Conservation (phyloP, 352 stramenopile species). For the Nothophytophthora sp. region DNA sequence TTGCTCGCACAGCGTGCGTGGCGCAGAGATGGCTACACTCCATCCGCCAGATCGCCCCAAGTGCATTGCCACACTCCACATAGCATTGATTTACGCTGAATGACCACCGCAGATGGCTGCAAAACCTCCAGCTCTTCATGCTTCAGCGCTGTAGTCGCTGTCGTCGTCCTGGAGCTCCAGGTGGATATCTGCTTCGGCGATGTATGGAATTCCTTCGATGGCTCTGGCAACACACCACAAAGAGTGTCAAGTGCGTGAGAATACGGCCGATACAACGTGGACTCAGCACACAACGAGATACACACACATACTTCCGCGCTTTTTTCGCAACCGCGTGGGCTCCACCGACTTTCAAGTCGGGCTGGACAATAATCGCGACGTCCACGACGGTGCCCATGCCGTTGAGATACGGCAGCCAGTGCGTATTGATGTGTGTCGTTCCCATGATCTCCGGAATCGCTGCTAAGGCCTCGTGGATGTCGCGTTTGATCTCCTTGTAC, state of each 20-base stretch:
- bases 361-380: conserved; percentile 75
- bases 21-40: too few species aligned
- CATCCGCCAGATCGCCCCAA: too few species aligned
- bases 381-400: conserved; percentile 73
- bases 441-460: conserved; percentile 69
- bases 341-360: conserved; percentile 75
- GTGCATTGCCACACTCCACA: too few species aligned
- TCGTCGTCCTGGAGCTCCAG: conserved; percentile 77
- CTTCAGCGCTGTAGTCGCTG: conserved; percentile 11
- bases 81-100: too few species aligned
- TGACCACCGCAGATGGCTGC: too few species aligned
- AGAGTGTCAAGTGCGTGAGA: too few species aligned
- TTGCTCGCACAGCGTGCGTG: conserved; percentile 16
- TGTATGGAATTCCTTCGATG: conserved; percentile 79
- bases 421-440: conserved; percentile 82
- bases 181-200: conserved; percentile 81
- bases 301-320: conserved; percentile 68
- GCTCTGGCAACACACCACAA: too few species aligned
- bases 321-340: conserved; percentile 73
- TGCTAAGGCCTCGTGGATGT: conserved; percentile 62
- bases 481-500: conserved; percentile 74
- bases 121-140: too few species aligned
- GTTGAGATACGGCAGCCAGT: conserved; percentile 69
- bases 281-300: too few species aligned
- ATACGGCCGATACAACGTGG: too few species aligned